These are phyloP conservation scores for Trichodelitschia bisporula DNA, from an alignment of 495 filamentous ascomycete species.

Conservation along the genomic window DNA sequence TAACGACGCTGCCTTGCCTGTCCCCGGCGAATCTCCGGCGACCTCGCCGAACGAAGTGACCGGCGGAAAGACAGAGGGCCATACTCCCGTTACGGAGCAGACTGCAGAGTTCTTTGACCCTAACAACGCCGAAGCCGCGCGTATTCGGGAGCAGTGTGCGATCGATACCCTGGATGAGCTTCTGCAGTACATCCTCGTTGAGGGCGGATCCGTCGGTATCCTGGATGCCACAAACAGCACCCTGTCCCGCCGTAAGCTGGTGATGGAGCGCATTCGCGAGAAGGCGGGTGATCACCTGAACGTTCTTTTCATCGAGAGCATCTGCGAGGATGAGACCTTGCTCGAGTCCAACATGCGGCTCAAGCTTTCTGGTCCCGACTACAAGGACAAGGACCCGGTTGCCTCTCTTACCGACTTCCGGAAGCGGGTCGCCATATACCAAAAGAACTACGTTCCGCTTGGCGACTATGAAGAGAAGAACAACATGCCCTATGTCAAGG, in stretches of 20 bases:
- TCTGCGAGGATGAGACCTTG: slow-evolving; percentile 61
- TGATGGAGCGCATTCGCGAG: slow-evolving; percentile 60
- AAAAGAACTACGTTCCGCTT: slow-evolving; percentile 75
- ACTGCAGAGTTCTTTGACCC: slow-evolving; percentile 89
- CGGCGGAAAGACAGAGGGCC: slow-evolving; percentile 14
- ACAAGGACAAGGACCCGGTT: slow-evolving; percentile 72
- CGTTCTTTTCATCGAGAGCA: slow-evolving; percentile 81
- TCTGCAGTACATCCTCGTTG: slow-evolving; percentile 58
- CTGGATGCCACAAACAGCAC: slow-evolving; percentile 96
- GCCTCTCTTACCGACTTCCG: slow-evolving; percentile 76
- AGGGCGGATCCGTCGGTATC: slow-evolving; percentile 85
- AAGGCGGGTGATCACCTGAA: slow-evolving; percentile 68
- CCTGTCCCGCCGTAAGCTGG: slow-evolving; percentile 50
- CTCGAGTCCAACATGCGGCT: slow-evolving; percentile 93
- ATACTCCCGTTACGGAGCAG: no score
- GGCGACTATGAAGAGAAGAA: slow-evolving; percentile 77
- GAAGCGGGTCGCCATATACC: slow-evolving; percentile 75
- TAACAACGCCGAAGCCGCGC: slow-evolving; percentile 54
- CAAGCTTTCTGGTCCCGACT: slow-evolving; percentile 92
- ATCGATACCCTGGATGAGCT: slow-evolving; percentile 81
- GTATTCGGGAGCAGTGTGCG: slow-evolving; percentile 72
- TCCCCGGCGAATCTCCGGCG: not conserved
- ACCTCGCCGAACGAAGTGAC: not conserved
- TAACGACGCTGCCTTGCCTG: slow-evolving; percentile 4
- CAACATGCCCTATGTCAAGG: slow-evolving; percentile 79